These are phyloP conservation scores for Lactifluus volemus DNA, from an alignment of 768 basidiomycete species.

Conservation along the genomic window DNA sequence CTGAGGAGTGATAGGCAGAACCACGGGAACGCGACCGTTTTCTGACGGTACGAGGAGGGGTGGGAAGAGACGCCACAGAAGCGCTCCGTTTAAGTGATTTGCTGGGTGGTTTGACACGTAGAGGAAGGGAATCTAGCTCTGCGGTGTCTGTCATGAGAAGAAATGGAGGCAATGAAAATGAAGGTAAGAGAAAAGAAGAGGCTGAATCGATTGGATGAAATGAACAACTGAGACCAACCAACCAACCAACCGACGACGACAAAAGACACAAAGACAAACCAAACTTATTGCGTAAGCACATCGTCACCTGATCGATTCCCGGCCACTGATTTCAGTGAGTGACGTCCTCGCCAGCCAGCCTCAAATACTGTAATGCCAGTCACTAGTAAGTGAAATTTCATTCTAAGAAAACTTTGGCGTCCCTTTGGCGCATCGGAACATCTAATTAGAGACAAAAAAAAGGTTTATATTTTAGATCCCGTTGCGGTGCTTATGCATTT, in stretches of 20 bases:
- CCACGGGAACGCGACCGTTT: conserved; percentile 20
- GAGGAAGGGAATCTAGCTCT: conserved; percentile 1
- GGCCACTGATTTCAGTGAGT: too few relatives aligned
- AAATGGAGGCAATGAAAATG: background rate
- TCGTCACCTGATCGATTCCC: conserved; percentile 5
- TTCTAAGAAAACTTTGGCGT: background rate
- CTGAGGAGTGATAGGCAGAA: conserved; percentile 17
- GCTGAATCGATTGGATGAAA: background rate
- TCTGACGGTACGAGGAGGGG: conserved; percentile 17
- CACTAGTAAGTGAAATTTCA: too few relatives aligned
- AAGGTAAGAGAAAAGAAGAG: background rate
- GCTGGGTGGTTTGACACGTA: background rate
- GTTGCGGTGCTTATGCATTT: background rate
- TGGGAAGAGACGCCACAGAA: conserved; percentile 20
- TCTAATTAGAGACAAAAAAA: too few relatives aligned
- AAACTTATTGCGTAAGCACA: background rate
- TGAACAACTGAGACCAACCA: conserved; percentile 7
- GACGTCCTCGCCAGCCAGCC: too few relatives aligned
- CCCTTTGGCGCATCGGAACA: background rate
- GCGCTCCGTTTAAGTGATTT: conserved; percentile 20
- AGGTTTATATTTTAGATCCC: too few relatives aligned
- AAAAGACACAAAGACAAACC: background rate
- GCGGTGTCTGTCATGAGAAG: conserved; percentile 10
- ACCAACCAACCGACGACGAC: background rate
- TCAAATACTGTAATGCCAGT: background rate